Evolutionary conservation across 75 land plant genomes (phyloP).

Genomic region (Picea glauca): DNA sequence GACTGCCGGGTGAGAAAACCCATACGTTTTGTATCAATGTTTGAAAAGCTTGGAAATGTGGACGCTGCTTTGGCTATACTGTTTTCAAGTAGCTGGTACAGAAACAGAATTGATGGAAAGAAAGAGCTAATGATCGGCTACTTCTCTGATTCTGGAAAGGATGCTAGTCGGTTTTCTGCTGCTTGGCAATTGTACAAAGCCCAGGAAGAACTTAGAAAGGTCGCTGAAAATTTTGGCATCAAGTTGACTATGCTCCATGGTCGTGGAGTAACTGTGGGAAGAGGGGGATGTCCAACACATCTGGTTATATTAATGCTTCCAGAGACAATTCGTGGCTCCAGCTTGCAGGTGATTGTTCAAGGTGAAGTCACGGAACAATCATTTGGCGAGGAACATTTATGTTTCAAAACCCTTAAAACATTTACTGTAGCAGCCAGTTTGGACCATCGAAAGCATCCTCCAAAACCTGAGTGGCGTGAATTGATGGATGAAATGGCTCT

Average conservation of each 20-base stretch:
- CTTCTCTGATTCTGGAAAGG: not conserved
- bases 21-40: constrained; percentile 80
- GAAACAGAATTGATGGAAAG: constrained; percentile 74
- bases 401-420: too few relatives aligned
- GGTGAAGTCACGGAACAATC: too few relatives aligned
- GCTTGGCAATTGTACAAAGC: constrained; percentile 85
- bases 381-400: too few relatives aligned
- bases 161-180: constrained; percentile 33
- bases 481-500: constrained; percentile 83
- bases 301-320: too few relatives aligned
- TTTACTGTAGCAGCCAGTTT: too few relatives aligned
- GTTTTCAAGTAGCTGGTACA: constrained; percentile 84
- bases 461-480: constrained; percentile 13
- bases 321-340: too few relatives aligned
- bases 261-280: too few relatives aligned
- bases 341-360: too few relatives aligned
- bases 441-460: too few relatives aligned
- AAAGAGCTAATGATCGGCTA: constrained; percentile 97
- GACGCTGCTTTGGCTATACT: constrained; percentile 71
- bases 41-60: constrained; percentile 89
- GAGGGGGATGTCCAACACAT: too few relatives aligned
- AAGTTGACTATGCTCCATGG: too few relatives aligned
- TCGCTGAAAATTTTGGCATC: constrained; percentile 9
- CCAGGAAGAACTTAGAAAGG: constrained; percentile 76
- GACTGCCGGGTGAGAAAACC: constrained; percentile 65